These are phyloP conservation scores for Microthlaspi erraticum DNA, from an alignment of 345 rosid genomes.

Conservation along the genomic window DNA sequence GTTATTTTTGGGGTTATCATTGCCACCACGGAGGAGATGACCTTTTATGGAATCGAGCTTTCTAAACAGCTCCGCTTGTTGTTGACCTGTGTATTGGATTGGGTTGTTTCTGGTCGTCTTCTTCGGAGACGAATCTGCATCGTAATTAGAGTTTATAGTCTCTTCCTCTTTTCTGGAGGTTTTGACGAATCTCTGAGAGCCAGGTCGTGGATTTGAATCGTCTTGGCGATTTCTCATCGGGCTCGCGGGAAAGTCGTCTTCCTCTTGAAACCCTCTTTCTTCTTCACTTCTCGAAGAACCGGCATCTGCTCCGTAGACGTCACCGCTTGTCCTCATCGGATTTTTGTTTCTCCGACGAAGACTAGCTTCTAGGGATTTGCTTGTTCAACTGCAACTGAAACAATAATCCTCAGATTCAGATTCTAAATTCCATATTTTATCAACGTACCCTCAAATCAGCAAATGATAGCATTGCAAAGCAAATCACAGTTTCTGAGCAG, in stretches of 20 bases:
- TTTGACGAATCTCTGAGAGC: slow-evolving; percentile 10
- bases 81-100: slow-evolving; percentile 33
- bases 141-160: background rate
- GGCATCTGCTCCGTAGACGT: slow-evolving; percentile 19
- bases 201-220: slow-evolving; percentile 21
- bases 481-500: background rate
- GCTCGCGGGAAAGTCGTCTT: background rate
- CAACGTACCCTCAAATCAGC: background rate
- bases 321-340: slow-evolving; percentile 46
- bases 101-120: background rate
- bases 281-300: slow-evolving; percentile 24
- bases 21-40: slow-evolving; percentile 35
- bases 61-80: slow-evolving; percentile 42
- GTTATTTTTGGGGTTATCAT: slow-evolving; percentile 10
- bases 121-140: slow-evolving; percentile 13
- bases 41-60: slow-evolving; percentile 40
- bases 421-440: background rate
- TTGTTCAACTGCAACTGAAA: slow-evolving; percentile 10
- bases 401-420: background rate
- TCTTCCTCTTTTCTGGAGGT: slow-evolving; percentile 24
- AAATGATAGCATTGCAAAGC: background rate
- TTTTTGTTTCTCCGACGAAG: slow-evolving; percentile 14
- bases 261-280: slow-evolving; percentile 11
- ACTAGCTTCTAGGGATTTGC: slow-evolving; percentile 9
- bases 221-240: slow-evolving; percentile 8